These are phyloP conservation scores for Tuber melanosporum DNA, from an alignment of 495 filamentous ascomycete species.

Conservation along the genomic window DNA sequence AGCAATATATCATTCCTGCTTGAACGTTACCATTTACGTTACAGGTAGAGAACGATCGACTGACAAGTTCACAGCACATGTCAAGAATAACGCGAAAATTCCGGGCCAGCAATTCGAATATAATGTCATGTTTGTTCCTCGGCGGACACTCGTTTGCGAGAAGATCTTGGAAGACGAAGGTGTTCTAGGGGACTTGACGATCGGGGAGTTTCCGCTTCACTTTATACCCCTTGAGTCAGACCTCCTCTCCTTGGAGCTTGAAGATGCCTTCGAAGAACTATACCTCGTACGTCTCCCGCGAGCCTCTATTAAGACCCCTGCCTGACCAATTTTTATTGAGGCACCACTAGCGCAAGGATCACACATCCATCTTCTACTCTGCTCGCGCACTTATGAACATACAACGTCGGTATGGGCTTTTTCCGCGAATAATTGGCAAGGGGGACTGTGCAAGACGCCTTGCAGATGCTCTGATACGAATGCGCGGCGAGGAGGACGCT, in stretches of 20 bases:
- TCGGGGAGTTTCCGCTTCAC: constrained; percentile 75
- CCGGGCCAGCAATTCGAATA: constrained; percentile 74
- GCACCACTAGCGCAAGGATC: constrained; percentile 67
- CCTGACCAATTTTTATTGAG: background rate
- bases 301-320: background rate
- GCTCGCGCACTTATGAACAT: constrained; percentile 92
- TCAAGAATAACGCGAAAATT: constrained; percentile 70
- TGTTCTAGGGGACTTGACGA: constrained; percentile 83
- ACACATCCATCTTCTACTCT: constrained; percentile 76
- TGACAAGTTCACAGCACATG: constrained; percentile 61
- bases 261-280: constrained; percentile 76
- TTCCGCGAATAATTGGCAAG: constrained; percentile 92
- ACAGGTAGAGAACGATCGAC: constrained; percentile 24
- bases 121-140: constrained; percentile 84
- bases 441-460: constrained; percentile 86
- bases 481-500: constrained; percentile 83
- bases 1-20: constrained; percentile 16
- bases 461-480: constrained; percentile 80
- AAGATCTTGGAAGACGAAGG: constrained; percentile 88
- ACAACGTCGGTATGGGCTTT: constrained; percentile 85
- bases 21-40: constrained; percentile 32
- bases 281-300: constrained; percentile 57
- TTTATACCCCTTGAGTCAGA: constrained; percentile 90
- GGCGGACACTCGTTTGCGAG: constrained; percentile 85
- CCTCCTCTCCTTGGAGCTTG: constrained; percentile 81